Evolutionary conservation across 73 alveolate genomes (phyloP), one percentile per base, ranked within the genome.

Genomic region (Paramecium sexaurelia): DNA sequence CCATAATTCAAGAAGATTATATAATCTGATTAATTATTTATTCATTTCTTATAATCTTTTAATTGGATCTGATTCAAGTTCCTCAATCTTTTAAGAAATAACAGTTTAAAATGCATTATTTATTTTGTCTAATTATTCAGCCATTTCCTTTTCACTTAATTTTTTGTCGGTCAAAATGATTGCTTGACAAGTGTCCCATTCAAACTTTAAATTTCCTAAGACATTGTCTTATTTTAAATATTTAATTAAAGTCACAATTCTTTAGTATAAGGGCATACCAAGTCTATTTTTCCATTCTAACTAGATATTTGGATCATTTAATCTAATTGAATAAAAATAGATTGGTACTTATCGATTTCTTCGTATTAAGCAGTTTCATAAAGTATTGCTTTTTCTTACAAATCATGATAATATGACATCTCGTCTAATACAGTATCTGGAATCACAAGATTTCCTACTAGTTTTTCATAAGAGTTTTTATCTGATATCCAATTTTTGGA

Each of bases 281-380:
- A 78, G 55, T 78, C 90, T 78, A 78, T 78, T 78, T n/a, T 78
- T 78, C 68, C 71, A 78, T 45, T 78, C 90, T 40, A 45, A 39
- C 17, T 29, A 39, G 9, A 19, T 43, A 41, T 78, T 45, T n/a
- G 71, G 75, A 41, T 78, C 73, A 41, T 26, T 78, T 6, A 61
- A 61, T 61, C 83, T 61, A 61, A 51, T 17, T 61, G 9, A 45
- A 10, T 26, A 61, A 0, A 17, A 26, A 61, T 61, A 1, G 6
- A 61, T 13, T 61, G 5, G 24, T 78, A 78, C 55, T 78, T 24
- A 78, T 78, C 90, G 13, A 78, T 29, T 40, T 45, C 41, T 3
- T 78, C 90, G 22, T 29, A 78, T 41, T 37, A 39, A 20, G 73
- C 73, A n/a, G 68, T 41, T 43, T 78, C 90, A 20, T 5, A 78